Base-by-base conservation (phyloP, 2,329 filamentous ascomycete species). In the Colletotrichum horii region DNA sequence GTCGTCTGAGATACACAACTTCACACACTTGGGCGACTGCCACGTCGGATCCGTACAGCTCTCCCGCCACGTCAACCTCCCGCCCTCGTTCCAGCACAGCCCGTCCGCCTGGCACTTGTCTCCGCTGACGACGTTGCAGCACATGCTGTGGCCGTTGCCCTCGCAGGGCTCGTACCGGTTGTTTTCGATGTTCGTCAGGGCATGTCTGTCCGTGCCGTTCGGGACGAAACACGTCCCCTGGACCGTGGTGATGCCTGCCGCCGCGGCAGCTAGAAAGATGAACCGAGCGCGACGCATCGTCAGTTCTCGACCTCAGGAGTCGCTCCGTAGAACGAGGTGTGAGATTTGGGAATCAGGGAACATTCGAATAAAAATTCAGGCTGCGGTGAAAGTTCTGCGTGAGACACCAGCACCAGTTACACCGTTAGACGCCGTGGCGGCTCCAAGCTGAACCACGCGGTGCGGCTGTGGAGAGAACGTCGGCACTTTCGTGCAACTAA, bases 11-110 rank as follows among this genome's bases (percentile, higher is more conserved):
- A 52, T 7, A n/a, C 78, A 80, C 8, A 80, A 60, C 67, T 78
- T 78, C 22, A 78, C 14, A 65, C 79, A 80, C 19, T 65, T 77
- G 2, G 77, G 78, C 58, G 72, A 74, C 36, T 78, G 22, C 78
- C 78, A 80, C 26, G 79, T 78, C 15, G 70, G 73, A 30, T 80
- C 79, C 6, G 78, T 79, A 22, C 66, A 70, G 9, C 66, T 70
- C 55, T 70, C 56, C 1, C 66, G 55, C 66, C 66, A 69, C 9
- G 62, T 74, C 75, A 43, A 66, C 67, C 61, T 74, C 66, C 48
- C 76, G 64, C 69, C 75, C 28, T 30, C 22, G 66, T 74, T 70
- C 60, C 52, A 66, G 8, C 71, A 74, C 1, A 74, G 34, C 1
- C 71, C 71, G 26, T 69, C 14, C 6, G 58, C 16, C 28, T 68